Evolutionary conservation across 352 stramenopile genomes (phyloP), one percentile per base, ranked within the genome.

Genomic region (Globisporangium yorkense): DNA sequence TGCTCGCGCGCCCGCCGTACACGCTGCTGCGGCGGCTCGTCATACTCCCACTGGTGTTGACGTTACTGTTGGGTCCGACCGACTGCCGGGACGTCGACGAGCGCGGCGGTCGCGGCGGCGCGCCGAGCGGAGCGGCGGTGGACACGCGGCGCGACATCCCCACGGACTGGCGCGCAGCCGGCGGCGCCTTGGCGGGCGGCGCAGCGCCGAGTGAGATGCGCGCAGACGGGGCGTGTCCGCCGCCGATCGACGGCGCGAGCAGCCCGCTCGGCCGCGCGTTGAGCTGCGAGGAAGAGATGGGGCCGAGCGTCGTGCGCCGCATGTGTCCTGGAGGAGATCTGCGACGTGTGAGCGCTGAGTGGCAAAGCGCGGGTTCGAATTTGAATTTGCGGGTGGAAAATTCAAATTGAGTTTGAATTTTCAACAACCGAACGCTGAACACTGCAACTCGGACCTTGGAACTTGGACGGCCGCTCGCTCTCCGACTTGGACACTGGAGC

Each of bases 271-370:
- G 69, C 27, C 80, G 76, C 39, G 71, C 62, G 66, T 94, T 94
- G 51, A 92, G 79, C 75, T 92, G 84, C 62, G 84, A 92, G 59
- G 84, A 92, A 49, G 80, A 89, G 59, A 91, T 84, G 50, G 84
- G 77, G 9, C 82, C 84, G 59, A 94, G 78, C 59, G 84, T 94
- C 68, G 82, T 94, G 67, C 84, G 84, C 46, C 84, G 78, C 84
- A 94, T 94, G 21, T 40, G 31, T 8, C 33, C 12, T 9, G 33
- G 12, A 3, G 8, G 33, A 39, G 33, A 12, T 39, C 33, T 39
- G 33, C 33, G 33, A 39, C 37, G 37, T 43, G 37, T 43, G 37
- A 16, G 10, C 13, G 37, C 10, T 15, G 35, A 15, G 5, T 15
- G 37, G 37, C 37, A 12, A 18, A 4, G 37, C 37, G 37, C 37